Conservation (phyloP, 805 yeast genomes). For the Suhomyces tanzawaensis region DNA sequence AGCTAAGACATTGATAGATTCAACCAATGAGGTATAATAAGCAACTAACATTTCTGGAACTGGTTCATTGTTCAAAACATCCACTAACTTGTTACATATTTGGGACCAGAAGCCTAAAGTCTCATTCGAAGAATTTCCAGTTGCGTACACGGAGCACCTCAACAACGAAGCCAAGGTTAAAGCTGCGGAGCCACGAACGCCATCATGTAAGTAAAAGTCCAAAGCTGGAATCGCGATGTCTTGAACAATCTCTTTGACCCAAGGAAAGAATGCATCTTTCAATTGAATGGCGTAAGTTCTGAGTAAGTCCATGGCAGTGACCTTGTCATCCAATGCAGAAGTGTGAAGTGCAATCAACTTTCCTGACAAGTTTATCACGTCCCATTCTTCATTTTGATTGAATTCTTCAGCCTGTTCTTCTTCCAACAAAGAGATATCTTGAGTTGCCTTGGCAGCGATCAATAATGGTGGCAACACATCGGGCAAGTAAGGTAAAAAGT, state of each 20-base stretch:
- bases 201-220: constrained; percentile 89
- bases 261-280: constrained; percentile 78
- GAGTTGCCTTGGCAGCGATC: constrained; percentile 82
- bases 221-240: constrained; percentile 86
- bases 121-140: constrained; percentile 55
- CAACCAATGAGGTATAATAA: constrained; percentile 69
- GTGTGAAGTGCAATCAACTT: constrained; percentile 94
- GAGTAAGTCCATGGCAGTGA: constrained; percentile 84
- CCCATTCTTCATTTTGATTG: constrained; percentile 90
- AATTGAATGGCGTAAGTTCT: constrained; percentile 82
- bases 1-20: constrained; percentile 67
- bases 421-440: constrained; percentile 84
- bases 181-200: constrained; percentile 90
- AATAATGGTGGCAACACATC: constrained; percentile 87
- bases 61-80: constrained; percentile 72
- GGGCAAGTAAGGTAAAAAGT: constrained; percentile 79
- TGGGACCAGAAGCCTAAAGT: constrained; percentile 70
- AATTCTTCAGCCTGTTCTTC: constrained; percentile 83
- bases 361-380: constrained; percentile 85
- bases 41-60: constrained; percentile 78
- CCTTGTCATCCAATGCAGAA: constrained; percentile 90
- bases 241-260: constrained; percentile 71
- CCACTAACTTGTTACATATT: constrained; percentile 64
- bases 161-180: constrained; percentile 76
- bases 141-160: constrained; percentile 55